Evolutionary conservation across 179 eudicot species (phyloP).

Genomic region (Actinidia polygama): DNA sequence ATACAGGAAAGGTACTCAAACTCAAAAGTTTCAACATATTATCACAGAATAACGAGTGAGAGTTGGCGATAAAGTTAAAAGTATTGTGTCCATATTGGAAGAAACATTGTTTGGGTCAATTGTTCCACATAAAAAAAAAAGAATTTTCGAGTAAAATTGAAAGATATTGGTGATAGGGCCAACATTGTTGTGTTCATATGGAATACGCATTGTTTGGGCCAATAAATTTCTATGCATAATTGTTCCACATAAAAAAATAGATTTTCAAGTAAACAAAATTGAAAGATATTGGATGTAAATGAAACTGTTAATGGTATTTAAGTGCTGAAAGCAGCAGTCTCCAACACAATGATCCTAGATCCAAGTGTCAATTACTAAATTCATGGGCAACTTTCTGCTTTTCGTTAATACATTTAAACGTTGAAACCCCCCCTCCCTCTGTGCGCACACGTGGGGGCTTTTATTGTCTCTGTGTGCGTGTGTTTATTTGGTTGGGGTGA

Average conservation of each 20-base stretch:
- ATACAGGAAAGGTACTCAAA: slow-evolving; percentile 7
- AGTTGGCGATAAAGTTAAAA: neutral
- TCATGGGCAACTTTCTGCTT: neutral
- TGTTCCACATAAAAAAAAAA: too few relatives aligned
- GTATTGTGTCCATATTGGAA: neutral
- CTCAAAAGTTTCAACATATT: neutral
- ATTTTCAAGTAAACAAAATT: neutral
- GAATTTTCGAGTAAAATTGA: too few relatives aligned
- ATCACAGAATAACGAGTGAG: neutral
- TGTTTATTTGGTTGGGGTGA: neutral
- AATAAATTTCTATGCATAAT: neutral
- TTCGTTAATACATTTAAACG: neutral
- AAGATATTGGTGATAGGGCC: neutral
- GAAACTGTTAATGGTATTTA: neutral
- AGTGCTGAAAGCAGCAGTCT: neutral
- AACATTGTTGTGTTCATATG: neutral
- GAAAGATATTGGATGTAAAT: neutral
- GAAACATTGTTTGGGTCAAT: neutral
- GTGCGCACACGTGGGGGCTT: too few relatives aligned
- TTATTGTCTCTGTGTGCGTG: neutral
- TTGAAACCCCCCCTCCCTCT: neutral
- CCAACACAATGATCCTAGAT: neutral
- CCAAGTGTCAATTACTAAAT: neutral
- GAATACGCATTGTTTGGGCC: neutral
- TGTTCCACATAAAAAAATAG: neutral